These are phyloP conservation scores for Clathrospora elynae DNA, from an alignment of 2,329 filamentous ascomycete genomes.

Conservation along the genomic window DNA sequence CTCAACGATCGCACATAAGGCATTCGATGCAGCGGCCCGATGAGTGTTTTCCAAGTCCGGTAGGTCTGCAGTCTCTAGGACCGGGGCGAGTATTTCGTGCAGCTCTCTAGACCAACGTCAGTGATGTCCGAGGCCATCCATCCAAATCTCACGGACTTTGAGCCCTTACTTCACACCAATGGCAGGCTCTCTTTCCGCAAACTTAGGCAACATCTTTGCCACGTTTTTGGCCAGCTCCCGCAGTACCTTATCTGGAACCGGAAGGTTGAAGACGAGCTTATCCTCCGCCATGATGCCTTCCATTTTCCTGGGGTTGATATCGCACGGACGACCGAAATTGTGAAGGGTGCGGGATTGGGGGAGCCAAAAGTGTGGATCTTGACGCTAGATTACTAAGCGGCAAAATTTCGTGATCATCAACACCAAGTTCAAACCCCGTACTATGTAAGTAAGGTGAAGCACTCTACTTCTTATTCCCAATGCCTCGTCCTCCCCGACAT, in stretches of 20 bases:
- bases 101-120: conserved; percentile 38
- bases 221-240: conserved; percentile 36
- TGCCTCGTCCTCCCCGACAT: too few relatives aligned
- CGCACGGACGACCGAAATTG: too few relatives aligned
- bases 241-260: conserved; percentile 34
- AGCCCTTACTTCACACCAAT: conserved; percentile 45
- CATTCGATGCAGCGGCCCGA: conserved; percentile 55
- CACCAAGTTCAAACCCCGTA: too few relatives aligned
- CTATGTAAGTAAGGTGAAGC: too few relatives aligned
- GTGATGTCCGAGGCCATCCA: conserved; percentile 16
- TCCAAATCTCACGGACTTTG: conserved; percentile 43
- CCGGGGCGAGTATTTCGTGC: conserved; percentile 31
- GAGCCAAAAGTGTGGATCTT: too few relatives aligned
- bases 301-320: too few relatives aligned
- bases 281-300: conserved; percentile 17
- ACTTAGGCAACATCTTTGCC: conserved; percentile 31
- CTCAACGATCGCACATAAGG: conserved; percentile 53
- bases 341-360: too few relatives aligned
- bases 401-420: too few relatives aligned
- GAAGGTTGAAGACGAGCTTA: conserved; percentile 11
- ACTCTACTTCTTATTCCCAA: too few relatives aligned
- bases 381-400: too few relatives aligned
- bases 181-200: conserved; percentile 30
- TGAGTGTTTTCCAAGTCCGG: conserved; percentile 45
- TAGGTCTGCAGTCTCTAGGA: conserved; percentile 43